phyloP scores from a whole-genome alignment of 345 rosid genomes.

The Murraya paniculata region DNA sequence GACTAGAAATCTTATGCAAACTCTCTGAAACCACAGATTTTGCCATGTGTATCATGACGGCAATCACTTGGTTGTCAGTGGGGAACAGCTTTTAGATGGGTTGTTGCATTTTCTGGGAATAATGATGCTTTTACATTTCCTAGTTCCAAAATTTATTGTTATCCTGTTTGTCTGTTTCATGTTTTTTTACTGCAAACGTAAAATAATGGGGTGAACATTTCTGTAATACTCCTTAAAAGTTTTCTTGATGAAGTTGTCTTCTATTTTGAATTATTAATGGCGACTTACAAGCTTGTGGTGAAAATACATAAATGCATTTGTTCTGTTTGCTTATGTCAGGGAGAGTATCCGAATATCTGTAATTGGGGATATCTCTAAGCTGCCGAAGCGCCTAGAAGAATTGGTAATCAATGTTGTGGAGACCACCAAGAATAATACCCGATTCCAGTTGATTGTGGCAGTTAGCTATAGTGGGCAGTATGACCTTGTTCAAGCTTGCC shows the following conservation, averaged over 20 bases:
- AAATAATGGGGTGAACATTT: not conserved
- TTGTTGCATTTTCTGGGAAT: not conserved
- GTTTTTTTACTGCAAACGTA: not conserved
- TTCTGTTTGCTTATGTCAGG: slow-evolving; percentile 4
- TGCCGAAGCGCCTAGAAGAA: slow-evolving; percentile 13
- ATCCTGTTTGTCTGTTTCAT: not conserved
- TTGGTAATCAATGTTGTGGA: slow-evolving; percentile 16
- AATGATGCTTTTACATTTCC: not conserved
- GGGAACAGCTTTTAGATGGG: not conserved
- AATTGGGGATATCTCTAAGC: slow-evolving; percentile 24
- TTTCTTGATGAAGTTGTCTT: not conserved
- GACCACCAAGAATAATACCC: slow-evolving; percentile 18
- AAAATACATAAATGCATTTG: not conserved
- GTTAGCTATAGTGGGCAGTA: slow-evolving; percentile 28
- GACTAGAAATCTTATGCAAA: not conserved
- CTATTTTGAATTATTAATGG: not conserved
- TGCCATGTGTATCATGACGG: not conserved
- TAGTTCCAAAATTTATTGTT: not conserved
- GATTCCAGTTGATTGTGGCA: slow-evolving; percentile 28
- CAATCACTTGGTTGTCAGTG: no score
- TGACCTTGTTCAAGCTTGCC: slow-evolving; percentile 37
- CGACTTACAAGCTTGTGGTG: not conserved
- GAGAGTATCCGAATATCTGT: slow-evolving; percentile 21
- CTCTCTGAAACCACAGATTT: not conserved
- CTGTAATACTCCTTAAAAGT: not conserved